Conservation (phyloP, 108 stramenopile species). For the Heterococcus sp. region DNA sequence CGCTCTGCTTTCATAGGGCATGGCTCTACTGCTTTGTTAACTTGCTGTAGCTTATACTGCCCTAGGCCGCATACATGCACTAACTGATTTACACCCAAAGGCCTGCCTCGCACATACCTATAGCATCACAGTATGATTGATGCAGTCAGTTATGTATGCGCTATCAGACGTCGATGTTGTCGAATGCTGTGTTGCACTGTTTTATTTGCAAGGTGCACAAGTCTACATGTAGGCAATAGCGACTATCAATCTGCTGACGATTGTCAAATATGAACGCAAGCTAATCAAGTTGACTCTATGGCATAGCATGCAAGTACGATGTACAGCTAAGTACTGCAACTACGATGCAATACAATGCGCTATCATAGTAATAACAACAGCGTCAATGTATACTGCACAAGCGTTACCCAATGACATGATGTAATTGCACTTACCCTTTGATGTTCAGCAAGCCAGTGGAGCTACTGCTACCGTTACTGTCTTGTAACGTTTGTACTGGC, state of each 20-base stretch:
- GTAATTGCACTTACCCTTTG: too few relatives aligned
- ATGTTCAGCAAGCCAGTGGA: constrained; percentile 64
- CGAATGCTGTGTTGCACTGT: neutral
- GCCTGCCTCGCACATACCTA: constrained; percentile 84
- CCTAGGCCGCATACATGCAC: constrained; percentile 85
- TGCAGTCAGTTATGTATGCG: constrained; percentile 8
- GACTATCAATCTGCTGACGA: too few relatives aligned
- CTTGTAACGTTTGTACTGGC: too few relatives aligned
- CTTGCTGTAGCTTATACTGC: constrained; percentile 68
- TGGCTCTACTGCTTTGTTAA: constrained; percentile 22
- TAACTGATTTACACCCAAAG: constrained; percentile 75
- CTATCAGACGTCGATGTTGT: neutral
- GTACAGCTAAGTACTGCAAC: too few relatives aligned
- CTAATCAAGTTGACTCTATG: too few relatives aligned
- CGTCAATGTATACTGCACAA: too few relatives aligned
- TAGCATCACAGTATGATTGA: constrained; percentile 29
- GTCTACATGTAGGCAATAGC: too few relatives aligned
- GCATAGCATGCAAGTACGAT: too few relatives aligned
- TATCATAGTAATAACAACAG: too few relatives aligned
- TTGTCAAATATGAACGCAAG: too few relatives aligned
- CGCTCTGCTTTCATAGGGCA: constrained; percentile 18
- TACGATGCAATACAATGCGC: too few relatives aligned
- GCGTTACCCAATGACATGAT: too few relatives aligned
- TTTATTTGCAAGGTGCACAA: neutral
- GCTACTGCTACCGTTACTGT: constrained; percentile 66